A percentile compares a stretch with the other conserved stretches of the same genome.
These are phyloP conservation scores for Ganoderma multipileum DNA, from an alignment of 1,284 basidiomycete species.

Conservation along the genomic window DNA sequence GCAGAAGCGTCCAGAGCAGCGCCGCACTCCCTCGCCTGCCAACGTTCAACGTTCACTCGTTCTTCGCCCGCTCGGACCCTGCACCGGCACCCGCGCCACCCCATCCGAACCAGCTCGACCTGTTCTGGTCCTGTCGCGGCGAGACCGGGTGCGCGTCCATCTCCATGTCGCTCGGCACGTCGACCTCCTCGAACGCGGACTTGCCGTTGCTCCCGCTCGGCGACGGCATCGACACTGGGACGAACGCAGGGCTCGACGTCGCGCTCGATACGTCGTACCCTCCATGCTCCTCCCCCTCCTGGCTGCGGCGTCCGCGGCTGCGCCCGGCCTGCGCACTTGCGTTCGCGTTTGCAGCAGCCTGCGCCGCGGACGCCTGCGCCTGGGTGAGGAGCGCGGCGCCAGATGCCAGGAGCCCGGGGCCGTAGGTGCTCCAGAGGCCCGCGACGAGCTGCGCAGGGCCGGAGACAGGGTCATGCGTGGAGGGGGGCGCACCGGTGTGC, in stretches of 20 bases:
- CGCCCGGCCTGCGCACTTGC: constrained; percentile 23
- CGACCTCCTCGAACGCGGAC: constrained; percentile 64
- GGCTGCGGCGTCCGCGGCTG: constrained; percentile 50
- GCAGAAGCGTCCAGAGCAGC: background rate
- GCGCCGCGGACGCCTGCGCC: constrained; percentile 32
- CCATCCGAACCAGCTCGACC: constrained; percentile 50
- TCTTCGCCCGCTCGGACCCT: constrained; percentile 44
- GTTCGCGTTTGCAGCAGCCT: constrained; percentile 31
- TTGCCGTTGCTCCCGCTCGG: constrained; percentile 44
- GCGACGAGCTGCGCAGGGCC: constrained; percentile 69
- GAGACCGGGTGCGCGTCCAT: constrained; percentile 46
- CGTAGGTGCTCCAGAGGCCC: constrained; percentile 76
- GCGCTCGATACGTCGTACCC: constrained; percentile 40
- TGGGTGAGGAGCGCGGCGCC: constrained; percentile 62
- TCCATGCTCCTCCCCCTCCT: constrained; percentile 44
- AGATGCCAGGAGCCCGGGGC: constrained; percentile 71
- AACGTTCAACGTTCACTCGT: constrained; percentile 24
- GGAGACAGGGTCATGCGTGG: constrained; percentile 60
- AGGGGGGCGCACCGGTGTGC: constrained; percentile 50
- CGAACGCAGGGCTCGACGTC: constrained; percentile 30
- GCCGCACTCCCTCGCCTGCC: background rate
- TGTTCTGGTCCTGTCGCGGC: constrained; percentile 27
- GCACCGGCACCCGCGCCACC: constrained; percentile 25
- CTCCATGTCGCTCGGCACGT: constrained; percentile 70
- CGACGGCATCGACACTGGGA: constrained; percentile 46